phyloP scores from a whole-genome alignment of 1,139 yeast genomes.

The Lodderomyces metapsilosis region DNA sequence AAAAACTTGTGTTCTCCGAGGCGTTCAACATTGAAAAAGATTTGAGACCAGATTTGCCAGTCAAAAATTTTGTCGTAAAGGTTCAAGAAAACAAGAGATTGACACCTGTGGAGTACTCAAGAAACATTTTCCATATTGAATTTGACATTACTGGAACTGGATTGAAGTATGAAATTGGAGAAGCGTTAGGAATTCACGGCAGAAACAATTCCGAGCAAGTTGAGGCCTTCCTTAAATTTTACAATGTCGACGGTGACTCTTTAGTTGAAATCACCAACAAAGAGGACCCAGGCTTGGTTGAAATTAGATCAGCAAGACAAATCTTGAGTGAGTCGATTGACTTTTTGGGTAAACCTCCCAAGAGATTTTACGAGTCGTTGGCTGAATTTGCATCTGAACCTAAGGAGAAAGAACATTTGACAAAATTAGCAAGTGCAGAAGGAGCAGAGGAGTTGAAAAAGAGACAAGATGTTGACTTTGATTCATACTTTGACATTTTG shows the following conservation, averaged over 20 bases:
- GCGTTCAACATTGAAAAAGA: conserved; percentile 57
- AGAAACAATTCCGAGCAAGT: conserved; percentile 71
- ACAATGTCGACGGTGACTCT: conserved; percentile 68
- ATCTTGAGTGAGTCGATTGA: conserved; percentile 78
- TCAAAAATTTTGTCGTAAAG: conserved; percentile 79
- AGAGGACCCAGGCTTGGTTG: conserved; percentile 57
- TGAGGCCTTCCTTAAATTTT: conserved; percentile 63
- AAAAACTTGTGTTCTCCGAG: conserved; percentile 76
- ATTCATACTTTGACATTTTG: conserved; percentile 78
- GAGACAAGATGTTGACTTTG: conserved; percentile 82
- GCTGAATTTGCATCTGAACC: conserved; percentile 72
- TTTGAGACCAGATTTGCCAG: conserved; percentile 89
- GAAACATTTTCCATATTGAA: conserved; percentile 96
- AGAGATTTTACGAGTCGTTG: conserved; percentile 85
- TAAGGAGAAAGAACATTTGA: conserved; percentile 60
- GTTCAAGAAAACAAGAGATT: conserved; percentile 91
- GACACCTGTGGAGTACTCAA: conserved; percentile 87
- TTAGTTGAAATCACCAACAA: conserved; percentile 71
- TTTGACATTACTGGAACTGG: conserved; percentile 91
- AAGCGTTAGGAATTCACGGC: conserved; percentile 94
- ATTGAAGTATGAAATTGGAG: conserved; percentile 89
- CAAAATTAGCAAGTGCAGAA: conserved; percentile 65
- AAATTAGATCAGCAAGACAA: conserved; percentile 80
- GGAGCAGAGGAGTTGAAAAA: conserved; percentile 87
- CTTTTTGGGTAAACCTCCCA: conserved; percentile 92